Evolutionary conservation across 495 filamentous ascomycete species (phyloP).

Genomic region (Aspergillus coremiiformis): DNA sequence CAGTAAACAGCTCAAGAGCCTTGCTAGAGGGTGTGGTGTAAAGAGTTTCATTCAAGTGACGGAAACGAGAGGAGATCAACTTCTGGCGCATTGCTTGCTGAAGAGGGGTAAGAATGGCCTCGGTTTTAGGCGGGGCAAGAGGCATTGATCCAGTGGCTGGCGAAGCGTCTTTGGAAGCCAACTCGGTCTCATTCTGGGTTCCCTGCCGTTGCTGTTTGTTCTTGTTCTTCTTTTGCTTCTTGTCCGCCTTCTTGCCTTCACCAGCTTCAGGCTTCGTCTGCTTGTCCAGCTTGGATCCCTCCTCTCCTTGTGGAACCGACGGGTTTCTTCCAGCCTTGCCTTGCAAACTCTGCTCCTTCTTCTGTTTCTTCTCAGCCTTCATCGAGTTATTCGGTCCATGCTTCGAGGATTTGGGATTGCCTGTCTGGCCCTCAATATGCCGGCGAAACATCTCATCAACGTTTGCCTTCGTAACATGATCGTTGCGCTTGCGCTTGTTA

Average conservation of each 20-base stretch:
- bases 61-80: constrained; percentile 88
- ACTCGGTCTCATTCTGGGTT: constrained; percentile 16
- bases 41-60: constrained; percentile 91
- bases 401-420: constrained; percentile 15
- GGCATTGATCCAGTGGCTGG: constrained; percentile 21
- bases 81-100: constrained; percentile 91
- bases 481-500: constrained; percentile 50
- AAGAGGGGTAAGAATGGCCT: constrained; percentile 70
- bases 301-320: constrained; percentile 39
- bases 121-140: constrained; percentile 27
- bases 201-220: constrained; percentile 29
- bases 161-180: constrained; percentile 13
- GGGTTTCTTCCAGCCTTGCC: constrained; percentile 4
- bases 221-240: constrained; percentile 34
- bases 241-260: constrained; percentile 19
- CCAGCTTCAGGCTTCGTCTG: constrained; percentile 15
- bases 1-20: constrained; percentile 67
- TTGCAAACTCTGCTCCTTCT: constrained; percentile 24
- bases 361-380: constrained; percentile 42
- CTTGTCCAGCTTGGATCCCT: constrained; percentile 15
- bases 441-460: constrained; percentile 68
- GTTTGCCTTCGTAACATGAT: constrained; percentile 61
- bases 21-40: constrained; percentile 83
- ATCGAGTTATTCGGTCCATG: constrained; percentile 6
- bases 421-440: constrained; percentile 62